Evolutionary conservation across 2,329 filamentous ascomycete species (phyloP).

Genomic region (Cladosporium sp.): DNA sequence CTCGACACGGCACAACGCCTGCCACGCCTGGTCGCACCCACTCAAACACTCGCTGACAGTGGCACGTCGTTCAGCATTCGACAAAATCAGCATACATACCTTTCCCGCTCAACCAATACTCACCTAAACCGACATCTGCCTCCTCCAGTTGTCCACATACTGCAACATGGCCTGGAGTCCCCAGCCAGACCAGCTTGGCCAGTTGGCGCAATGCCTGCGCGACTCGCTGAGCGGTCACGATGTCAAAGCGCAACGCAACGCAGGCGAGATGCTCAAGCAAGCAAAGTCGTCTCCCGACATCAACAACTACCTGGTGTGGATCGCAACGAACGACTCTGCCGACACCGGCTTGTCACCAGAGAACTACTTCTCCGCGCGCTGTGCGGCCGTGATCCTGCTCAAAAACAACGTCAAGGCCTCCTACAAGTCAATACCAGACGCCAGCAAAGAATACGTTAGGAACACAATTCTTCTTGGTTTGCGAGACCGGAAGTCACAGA

Average conservation of each 20-base stretch:
- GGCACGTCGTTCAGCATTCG: background rate
- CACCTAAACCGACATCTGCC: background rate
- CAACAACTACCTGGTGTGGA: conserved; percentile 93
- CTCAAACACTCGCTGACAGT: background rate
- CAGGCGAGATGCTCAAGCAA: conserved; percentile 86
- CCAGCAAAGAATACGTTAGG: conserved; percentile 72
- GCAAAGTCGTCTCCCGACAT: conserved; percentile 86
- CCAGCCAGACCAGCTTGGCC: conserved; percentile 76
- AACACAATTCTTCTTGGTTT: conserved; percentile 73
- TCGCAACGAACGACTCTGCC: conserved; percentile 67
- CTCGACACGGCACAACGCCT: background rate
- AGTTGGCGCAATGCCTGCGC: conserved; percentile 82
- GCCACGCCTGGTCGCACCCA: background rate
- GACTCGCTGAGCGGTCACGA: conserved; percentile 87
- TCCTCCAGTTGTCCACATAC: background rate
- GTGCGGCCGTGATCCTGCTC: conserved; percentile 86
- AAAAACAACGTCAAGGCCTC: conserved; percentile 84
- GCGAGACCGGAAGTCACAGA: conserved; percentile 74
- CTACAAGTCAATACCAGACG: conserved; percentile 71
- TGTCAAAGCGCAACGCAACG: conserved; percentile 76
- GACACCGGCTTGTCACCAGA: conserved; percentile 53
- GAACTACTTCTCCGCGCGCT: conserved; percentile 69
- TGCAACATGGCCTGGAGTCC: conserved; percentile 86
- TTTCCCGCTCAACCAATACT: background rate
- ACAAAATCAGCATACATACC: background rate